A percentile compares a stretch with the other conserved stretches of the same genome.
These are phyloP conservation scores for Silybum marianum DNA, from an alignment of 129 eudicot genomes.

Conservation along the genomic window DNA sequence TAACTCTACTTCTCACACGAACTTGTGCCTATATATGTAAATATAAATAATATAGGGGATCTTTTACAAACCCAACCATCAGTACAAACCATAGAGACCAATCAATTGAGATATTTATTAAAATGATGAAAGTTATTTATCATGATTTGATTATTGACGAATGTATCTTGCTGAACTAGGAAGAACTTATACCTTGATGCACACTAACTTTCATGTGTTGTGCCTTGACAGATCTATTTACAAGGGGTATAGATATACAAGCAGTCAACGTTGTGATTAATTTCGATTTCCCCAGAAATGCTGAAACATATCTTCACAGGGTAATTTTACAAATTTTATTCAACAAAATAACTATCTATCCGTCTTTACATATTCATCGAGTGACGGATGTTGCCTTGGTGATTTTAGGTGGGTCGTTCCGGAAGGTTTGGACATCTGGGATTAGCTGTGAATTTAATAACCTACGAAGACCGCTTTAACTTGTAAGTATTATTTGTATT, in stretches of 20 bases:
- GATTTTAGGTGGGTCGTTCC: slow-evolving; percentile 59
- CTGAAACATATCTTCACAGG: slow-evolving; percentile 75
- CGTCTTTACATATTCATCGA: neutral
- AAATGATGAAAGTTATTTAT: too few relatives aligned
- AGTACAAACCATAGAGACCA: too few relatives aligned
- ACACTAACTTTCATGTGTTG: slow-evolving; percentile 6
- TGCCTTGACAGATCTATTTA: slow-evolving; percentile 56
- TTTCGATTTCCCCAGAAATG: slow-evolving; percentile 69
- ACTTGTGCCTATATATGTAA: too few relatives aligned
- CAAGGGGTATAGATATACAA: slow-evolving; percentile 72
- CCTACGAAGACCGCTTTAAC: slow-evolving; percentile 63
- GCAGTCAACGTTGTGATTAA: slow-evolving; percentile 72
- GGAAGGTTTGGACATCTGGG: slow-evolving; percentile 70
- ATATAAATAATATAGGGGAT: too few relatives aligned
- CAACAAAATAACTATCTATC: neutral
- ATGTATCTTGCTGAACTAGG: neutral
- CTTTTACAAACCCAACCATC: too few relatives aligned
- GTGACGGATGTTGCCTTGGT: neutral
- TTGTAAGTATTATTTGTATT: slow-evolving; percentile 40
- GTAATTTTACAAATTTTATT: slow-evolving; percentile 29
- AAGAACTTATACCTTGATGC: neutral
- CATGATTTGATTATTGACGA: neutral
- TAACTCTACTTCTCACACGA: too few relatives aligned
- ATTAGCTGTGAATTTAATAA: slow-evolving; percentile 56
- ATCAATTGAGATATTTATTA: too few relatives aligned